phyloP scores from a whole-genome alignment of 1,284 basidiomycete genomes.

The Ceratorhiza oryzae-sativae region DNA sequence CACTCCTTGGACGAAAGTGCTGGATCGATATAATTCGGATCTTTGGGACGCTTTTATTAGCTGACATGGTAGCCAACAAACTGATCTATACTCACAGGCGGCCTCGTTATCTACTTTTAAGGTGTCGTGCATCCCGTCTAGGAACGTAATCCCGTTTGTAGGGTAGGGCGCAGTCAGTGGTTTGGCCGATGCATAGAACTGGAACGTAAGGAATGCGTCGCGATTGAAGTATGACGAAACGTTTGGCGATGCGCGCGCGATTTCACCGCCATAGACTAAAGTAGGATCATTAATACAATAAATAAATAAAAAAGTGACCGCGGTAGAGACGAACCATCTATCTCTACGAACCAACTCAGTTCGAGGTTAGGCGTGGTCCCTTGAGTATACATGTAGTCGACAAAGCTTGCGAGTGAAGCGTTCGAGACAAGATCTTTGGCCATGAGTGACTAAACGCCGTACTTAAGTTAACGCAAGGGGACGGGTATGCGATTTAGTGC shows the following conservation, averaged over 20 bases:
- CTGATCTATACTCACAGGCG: constrained; percentile 33
- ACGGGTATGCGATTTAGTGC: neutral
- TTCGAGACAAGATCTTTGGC: constrained; percentile 35
- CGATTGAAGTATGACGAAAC: constrained; percentile 48
- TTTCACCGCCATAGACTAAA: constrained; percentile 44
- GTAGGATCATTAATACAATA: constrained; percentile 24
- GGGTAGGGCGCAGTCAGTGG: neutral
- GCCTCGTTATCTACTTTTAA: constrained; percentile 16
- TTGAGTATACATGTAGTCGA: constrained; percentile 35
- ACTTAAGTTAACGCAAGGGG: constrained; percentile 46
- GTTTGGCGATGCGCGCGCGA: constrained; percentile 45
- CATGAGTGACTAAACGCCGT: constrained; percentile 51
- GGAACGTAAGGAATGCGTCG: constrained; percentile 47
- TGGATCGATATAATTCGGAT: constrained; percentile 43
- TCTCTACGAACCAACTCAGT: constrained; percentile 39
- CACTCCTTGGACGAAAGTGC: constrained; percentile 39
- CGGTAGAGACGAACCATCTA: constrained; percentile 32
- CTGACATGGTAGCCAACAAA: too few relatives aligned
- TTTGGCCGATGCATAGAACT: constrained; percentile 48
- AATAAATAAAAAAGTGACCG: neutral
- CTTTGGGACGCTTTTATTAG: neutral
- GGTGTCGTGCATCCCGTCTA: constrained; percentile 35
- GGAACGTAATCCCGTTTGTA: constrained; percentile 36
- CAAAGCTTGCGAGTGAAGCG: constrained; percentile 28
- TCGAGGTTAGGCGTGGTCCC: constrained; percentile 17